Base-by-base conservation (phyloP, 176 grass and related monocot species). In the Oryza brachyantha region DNA sequence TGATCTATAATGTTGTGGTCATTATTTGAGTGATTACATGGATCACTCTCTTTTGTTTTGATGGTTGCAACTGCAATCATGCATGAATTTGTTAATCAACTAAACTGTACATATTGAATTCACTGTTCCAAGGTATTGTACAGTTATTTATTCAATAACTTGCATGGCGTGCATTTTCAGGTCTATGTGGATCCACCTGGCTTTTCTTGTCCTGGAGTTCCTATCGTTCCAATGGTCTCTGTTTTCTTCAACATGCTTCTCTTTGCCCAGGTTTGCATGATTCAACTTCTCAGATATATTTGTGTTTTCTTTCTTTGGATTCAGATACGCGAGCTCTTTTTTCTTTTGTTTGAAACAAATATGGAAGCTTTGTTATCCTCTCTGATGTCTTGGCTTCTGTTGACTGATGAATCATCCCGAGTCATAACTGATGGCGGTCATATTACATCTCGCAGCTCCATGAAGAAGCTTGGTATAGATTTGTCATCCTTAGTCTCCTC, bases 381-480 rank as follows among this genome's bases (percentile, higher is more conserved):
- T 29, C 11, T 29, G 28, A 8, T 80, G 10, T 21, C 39, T 52
- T 54, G 62, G 10, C 46, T 4, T 16, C 6, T 43, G 4, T 73
- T 69, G 43, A 79, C n/a, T 29, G 42, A 37, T 46, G 16, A 79
- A 79, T 26, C 28, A 13, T 48, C 21, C n/a, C 4, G 24, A 10
- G 52, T 57, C 29, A 8, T 73, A 61, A 34, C 66, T 84, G 46
- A 84, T 36, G 41, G 22, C 22, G 38, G 43, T 21, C 26, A 8
- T 24, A 69, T 6, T 80, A 77, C 25, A 71, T 48, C 73, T 75
- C 62, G 80, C 90, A 99, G 96, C 87, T 99, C 54, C 96, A 99
- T 76, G 96, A 91, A 88, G 96, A 99, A 87, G 96, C 88, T 10
- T 99, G 96, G 88, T 89, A 87, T 28, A 99, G 92, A 91, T 99